Conservation (phyloP, 2,329 filamentous ascomycete species). For the Onygena corvina region DNA sequence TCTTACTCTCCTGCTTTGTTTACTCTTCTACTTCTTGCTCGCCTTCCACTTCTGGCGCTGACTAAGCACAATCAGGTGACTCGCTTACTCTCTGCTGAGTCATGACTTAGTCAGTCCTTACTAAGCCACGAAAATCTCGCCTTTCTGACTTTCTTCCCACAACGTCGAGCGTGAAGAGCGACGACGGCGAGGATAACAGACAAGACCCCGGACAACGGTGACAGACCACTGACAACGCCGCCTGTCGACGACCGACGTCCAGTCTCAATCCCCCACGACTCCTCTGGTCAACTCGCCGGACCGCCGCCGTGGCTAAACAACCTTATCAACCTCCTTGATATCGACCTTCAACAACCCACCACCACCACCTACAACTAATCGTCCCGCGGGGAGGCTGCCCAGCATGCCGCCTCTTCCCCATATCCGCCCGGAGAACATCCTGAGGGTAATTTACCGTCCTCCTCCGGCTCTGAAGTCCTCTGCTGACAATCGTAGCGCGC, state of each 20-base stretch:
- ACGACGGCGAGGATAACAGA: no score
- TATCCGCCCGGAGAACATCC: slow-evolving; percentile 97
- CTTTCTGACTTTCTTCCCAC: background rate
- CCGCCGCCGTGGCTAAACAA: no score
- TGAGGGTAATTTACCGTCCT: slow-evolving; percentile 59
- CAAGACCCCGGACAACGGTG: no score
- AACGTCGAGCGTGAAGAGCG: no score
- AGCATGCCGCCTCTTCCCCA: slow-evolving; percentile 89
- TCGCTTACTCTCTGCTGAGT: background rate
- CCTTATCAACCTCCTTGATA: background rate
- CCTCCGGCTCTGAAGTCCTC: slow-evolving; percentile 10
- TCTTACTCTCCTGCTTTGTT: background rate
- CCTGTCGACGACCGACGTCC: no score
- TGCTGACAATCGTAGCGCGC: slow-evolving; percentile 50
- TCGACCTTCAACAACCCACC: background rate
- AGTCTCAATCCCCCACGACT: no score
- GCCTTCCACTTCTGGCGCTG: background rate
- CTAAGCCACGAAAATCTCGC: background rate
- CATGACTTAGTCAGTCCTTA: background rate
- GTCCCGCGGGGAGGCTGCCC: slow-evolving; percentile 24
- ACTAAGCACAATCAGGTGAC: background rate
- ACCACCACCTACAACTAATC: background rate
- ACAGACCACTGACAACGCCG: no score
- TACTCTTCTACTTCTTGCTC: background rate
- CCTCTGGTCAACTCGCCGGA: no score